Base-by-base conservation (phyloP, 2,329 filamentous ascomycete species). In the Penicillium sp. region DNA sequence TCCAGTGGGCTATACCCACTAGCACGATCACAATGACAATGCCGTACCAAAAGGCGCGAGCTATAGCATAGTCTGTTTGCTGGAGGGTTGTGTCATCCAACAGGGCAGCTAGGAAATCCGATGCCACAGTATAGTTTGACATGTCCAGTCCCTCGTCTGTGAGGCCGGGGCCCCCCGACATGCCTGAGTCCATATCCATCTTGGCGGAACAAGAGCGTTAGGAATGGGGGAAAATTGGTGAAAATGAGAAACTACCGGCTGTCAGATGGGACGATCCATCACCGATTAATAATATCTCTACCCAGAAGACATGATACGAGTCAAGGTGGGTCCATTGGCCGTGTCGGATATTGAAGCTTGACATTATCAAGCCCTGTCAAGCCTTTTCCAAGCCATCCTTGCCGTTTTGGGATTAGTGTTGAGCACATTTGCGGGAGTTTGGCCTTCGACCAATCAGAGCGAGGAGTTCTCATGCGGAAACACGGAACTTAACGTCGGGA, bases 41-140 rank as follows among this genome's bases (percentile, higher is more conserved):
- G 3, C 74, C 75, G 52, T 74, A 77, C 75, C 74, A 77, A 57
- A 77, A 77, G 53, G 72, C 66, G 35, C 69, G 66, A 1, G 75
- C 75, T 54, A 73, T 72, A 29, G 64, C 64, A 53, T 76, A 75
- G 4, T 69, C 74, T 31, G 68, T 65, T 13, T 72, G 39, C 47
- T 74, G 70, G 31, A 77, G 69, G 21, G 67, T 60, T 7, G 63
- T 65, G 53, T 77, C 74, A 58, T 77, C 71, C 10, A 76, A 63
- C 19, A 77, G 64, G 9, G 74, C 64, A 7, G 58, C 64, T 8
- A 77, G 66, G 44, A 77, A 77, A 23, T 67, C 68, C 1, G 64
- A 55, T 5, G 74, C 74, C 55, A 76, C 71, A 1, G 71, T 74
- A 7, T 53, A 54, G 37, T 77, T 75, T 6, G 72, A 70, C 46